Percentiles rank a stretch among this genome's conserved stretches.
phyloP scores from a whole-genome alignment of 2,329 filamentous ascomycete genomes.

The Colletotrichum lupini region DNA sequence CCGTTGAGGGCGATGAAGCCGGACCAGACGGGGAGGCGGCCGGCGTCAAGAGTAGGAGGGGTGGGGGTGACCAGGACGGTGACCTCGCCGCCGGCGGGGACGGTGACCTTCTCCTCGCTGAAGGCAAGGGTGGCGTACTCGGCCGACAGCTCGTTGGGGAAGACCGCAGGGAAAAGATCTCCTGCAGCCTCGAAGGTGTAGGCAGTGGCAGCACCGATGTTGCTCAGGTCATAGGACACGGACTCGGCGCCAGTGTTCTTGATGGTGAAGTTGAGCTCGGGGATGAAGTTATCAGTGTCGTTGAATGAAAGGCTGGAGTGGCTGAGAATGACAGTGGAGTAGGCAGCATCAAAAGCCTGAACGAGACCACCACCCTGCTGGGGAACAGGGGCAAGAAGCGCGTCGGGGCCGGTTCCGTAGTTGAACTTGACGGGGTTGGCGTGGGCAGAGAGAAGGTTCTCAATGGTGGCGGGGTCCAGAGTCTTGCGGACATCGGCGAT shows the following conservation, averaged over 20 bases:
- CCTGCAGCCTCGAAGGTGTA: constrained; percentile 59
- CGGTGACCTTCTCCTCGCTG: constrained; percentile 54
- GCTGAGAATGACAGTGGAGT: constrained; percentile 63
- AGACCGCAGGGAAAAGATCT: constrained; percentile 50
- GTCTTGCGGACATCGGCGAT: constrained; percentile 63
- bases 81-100: constrained; percentile 54
- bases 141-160: constrained; percentile 57
- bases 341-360: constrained; percentile 69
- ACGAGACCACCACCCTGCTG: constrained; percentile 72
- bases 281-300: constrained; percentile 67
- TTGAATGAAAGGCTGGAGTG: constrained; percentile 72
- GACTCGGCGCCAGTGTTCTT: constrained; percentile 61
- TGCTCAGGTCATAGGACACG: constrained; percentile 63
- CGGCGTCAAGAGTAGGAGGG: constrained; percentile 49
- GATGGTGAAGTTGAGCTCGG: constrained; percentile 63
- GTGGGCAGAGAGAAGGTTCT: constrained; percentile 61
- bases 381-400: constrained; percentile 62
- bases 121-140: constrained; percentile 56
- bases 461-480: constrained; percentile 60
- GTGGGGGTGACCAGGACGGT: constrained; percentile 58
- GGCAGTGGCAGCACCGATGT: constrained; percentile 62
- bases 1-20: constrained; percentile 55
- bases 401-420: constrained; percentile 48
- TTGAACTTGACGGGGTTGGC: constrained; percentile 62
- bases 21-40: constrained; percentile 53